phyloP scores from a whole-genome alignment of 257 asterid genomes.

The Salvia splendens region DNA sequence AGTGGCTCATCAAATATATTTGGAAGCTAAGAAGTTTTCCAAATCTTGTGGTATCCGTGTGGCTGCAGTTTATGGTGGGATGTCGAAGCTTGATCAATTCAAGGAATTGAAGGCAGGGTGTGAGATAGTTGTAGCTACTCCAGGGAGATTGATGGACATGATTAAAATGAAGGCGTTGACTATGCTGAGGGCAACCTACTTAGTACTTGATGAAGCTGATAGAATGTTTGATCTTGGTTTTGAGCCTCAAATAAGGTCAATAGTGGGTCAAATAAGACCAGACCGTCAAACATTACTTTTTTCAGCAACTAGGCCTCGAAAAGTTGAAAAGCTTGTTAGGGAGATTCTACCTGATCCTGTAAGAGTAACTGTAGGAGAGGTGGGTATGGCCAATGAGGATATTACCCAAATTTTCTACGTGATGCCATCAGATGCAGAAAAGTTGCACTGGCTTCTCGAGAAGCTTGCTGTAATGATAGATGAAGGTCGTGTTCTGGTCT shows the following conservation, averaged over 20 bases:
- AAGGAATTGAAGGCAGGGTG: conserved; percentile 98
- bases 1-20: conserved; percentile 91
- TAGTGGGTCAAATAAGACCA: conserved; percentile 96
- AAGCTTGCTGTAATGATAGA: conserved; percentile 89
- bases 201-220: conserved; percentile 99
- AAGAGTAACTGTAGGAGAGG: conserved; percentile 95
- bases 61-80: conserved; percentile 96
- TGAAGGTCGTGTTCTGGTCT: conserved; percentile 88
- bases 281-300: conserved; percentile 94
- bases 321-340: conserved; percentile 95
- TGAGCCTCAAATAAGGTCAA: conserved; percentile 95
- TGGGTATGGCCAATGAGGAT: conserved; percentile 97
- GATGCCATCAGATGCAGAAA: conserved; percentile 75
- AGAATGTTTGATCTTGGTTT: conserved; percentile 99
- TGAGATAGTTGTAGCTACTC: conserved; percentile 95
- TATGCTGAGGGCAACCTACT: conserved; percentile 80
- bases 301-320: conserved; percentile 97
- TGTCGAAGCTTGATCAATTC: conserved; percentile 96
- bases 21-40: conserved; percentile 93
- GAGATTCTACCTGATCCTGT: conserved; percentile 91
- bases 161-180: conserved; percentile 90
- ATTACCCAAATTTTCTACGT: conserved; percentile 88
- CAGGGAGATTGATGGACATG: conserved; percentile 97
- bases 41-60: conserved; percentile 84
- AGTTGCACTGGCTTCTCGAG: conserved; percentile 90